Evolutionary conservation across 257 asterid species (phyloP), one percentile per base, ranked within the genome.

Genomic region (Verbena officinalis): DNA sequence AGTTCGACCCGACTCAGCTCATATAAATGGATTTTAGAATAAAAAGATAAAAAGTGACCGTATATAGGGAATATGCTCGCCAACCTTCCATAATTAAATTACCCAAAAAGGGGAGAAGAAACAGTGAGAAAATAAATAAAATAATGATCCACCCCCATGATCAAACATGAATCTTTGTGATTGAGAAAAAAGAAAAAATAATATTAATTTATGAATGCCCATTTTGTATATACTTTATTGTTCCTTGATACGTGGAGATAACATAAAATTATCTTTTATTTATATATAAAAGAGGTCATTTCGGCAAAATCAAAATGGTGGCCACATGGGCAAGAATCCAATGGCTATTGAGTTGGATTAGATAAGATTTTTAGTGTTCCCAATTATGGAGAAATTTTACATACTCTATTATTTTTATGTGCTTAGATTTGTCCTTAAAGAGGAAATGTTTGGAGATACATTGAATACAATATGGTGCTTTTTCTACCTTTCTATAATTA

Each of bases 251-350:
- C 9, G 19, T 6, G 71, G 71, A 65, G 59, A 23, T 4, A 36
- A 39, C 13, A 58, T 12, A 4, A 17, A 31, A 9, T 7, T 2
- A 59, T 40, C n/a, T n/a, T 27, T 27, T 27, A 40, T 20, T n/a
- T 2, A 15, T 2, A 14, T 1, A 14, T 13, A 27, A 31, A 16
- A 9, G n/a, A 53, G 24, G 67, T 17, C 17, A 36, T 6, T 64
- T 52, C 23, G 7, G 23, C 14, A 33, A 23, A 42, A 17, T 15
- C 22, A 38, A 51, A n/a, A 16, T 39, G 55, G 64, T 60, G 64
- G 42, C 68, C 63, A 61, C 64, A 51, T 61, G 64, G 43, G 69
- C 31, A 60, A 53, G 69, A 70, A 61, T 61, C 69, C 64, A 70
- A 53, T 27, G 69, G 27, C 6, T 46, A 36, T 59, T 69, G 44